Evolutionary conservation across 2,329 filamentous ascomycete genomes (phyloP), one percentile per base, ranked within the genome.

Genomic region (Penicillium janthinellum): DNA sequence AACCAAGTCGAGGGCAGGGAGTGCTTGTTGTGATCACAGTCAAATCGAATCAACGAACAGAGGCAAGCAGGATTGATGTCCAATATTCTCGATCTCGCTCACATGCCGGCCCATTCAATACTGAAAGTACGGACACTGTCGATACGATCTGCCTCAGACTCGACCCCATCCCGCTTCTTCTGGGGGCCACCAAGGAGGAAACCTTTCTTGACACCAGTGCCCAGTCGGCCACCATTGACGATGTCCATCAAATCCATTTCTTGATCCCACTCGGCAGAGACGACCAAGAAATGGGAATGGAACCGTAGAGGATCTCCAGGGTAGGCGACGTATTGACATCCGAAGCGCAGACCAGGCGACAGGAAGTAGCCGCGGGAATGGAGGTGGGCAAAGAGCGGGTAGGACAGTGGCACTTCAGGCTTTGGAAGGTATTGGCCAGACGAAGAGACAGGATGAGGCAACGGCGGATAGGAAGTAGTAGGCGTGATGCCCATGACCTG

Each of bases 91-190:
- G 20, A 17, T 7, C 31, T 22, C 7, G 28, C 50, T 84, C 84
- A 97, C 88, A 97, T 95, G 34, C 90, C 92, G 55, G 91, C 93
- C 94, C 93, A 97, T 78, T 97, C 93, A 55, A 97, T 85, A 67
- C 90, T 93, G 71, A 96, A 96, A 0, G 90, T 86, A 65, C 90
- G 84, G 22, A 94, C 77, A 35, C 63, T 71, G 20, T 66, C 55
- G 58, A 68, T 56, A 47, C 62, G 76, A 54, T 74, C 63, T 25
- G 71, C 63, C 35, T 71, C 81, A 15, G 73, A 67, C 11, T 72
- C 74, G 11, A 57, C 59, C 37, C 79, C 74, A 41, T 70, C 72
- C 1, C 73, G 70, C n/a, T 54, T 31, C 8, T 74, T 49, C 56
- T 84, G 79, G 67, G 85, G 82, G 0, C 91, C 92, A 6, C 93